Evolutionary conservation across 305 asterid species (phyloP), one percentile per base, ranked within the genome.

Genomic region (Withania somnifera): DNA sequence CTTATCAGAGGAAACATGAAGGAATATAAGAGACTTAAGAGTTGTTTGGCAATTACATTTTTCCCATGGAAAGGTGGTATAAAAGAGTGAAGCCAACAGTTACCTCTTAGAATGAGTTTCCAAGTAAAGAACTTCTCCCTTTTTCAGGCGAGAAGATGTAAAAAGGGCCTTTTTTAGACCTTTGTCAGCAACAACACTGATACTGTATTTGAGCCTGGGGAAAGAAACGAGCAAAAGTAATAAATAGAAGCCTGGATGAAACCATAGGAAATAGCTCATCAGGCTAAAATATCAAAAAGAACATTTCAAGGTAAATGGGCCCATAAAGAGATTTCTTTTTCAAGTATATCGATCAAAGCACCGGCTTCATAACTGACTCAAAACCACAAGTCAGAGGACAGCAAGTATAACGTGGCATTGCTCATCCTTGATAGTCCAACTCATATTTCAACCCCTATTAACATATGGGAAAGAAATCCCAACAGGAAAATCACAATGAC

Each of bases 161-260:
- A 92, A 94, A 52, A 89, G 91, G 14, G 97, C 87, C 86, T 86
- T 92, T 86, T 92, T 92, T n/a, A 92, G 87, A 73, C 99, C 98
- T 85, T 94, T 96, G 89, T 96, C 99, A 38, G 99, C 98, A 87
- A 96, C 97, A 81, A 91, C 97, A 86, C 95, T 93, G 38, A 94
- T 89, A 86, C 98, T 91, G 89, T 94, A 96, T 85, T 94, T 96
- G 82, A 93, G 94, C 99, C 99, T 96, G 78, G 84, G 77, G 69
- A 84, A 73, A 63, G 63, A 40, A 11, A 67, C 6, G 14, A 66
- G 79, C 15, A 81, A 76, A 47, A 51, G 63, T 10, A 51, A 10
- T 51, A 51, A 76, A 76, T 51, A 30, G 47, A 28, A 69, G 56
- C 36, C 38, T 22, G 56, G 56, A 11, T 69, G 30, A 58, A 76